A percentile compares a stretch with the other conserved stretches of the same genome.
These are phyloP conservation scores for Tulasnella sp. DNA, from an alignment of 768 basidiomycete species.

Conservation along the genomic window DNA sequence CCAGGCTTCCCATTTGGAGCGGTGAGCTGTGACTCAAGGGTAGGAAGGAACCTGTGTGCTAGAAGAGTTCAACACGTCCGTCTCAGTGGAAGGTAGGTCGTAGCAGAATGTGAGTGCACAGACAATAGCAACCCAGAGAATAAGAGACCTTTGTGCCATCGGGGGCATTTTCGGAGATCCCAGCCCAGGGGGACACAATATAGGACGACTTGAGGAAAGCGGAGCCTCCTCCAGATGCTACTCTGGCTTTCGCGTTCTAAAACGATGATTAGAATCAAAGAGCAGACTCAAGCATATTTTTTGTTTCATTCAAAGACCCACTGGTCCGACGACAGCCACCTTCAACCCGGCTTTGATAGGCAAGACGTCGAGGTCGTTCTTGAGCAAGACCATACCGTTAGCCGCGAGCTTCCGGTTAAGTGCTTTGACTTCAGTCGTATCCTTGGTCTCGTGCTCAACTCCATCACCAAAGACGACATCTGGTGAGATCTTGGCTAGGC, in stretches of 20 bases:
- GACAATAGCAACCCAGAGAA: constrained; percentile 59
- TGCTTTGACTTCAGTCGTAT: constrained; percentile 21
- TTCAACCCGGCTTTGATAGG: constrained; percentile 51
- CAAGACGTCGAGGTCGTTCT: constrained; percentile 48
- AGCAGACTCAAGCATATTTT: too few relatives aligned
- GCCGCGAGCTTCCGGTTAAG: constrained; percentile 59
- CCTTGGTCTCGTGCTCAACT: constrained; percentile 17
- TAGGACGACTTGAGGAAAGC: constrained; percentile 63
- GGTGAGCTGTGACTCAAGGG: constrained; percentile 54
- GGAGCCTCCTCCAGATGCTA: constrained; percentile 71
- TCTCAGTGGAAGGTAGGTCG: constrained; percentile 1
- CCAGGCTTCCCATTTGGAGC: constrained; percentile 51
- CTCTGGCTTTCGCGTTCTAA: constrained; percentile 55
- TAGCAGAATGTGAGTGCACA: constrained; percentile 17
- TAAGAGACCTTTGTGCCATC: constrained; percentile 47
- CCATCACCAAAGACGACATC: constrained; percentile 43
- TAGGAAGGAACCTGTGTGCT: constrained; percentile 57
- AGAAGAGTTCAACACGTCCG: background rate
- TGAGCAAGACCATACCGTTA: constrained; percentile 62
- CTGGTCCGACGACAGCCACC: constrained; percentile 54
- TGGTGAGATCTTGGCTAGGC: constrained; percentile 6
- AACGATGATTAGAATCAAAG: too few relatives aligned
- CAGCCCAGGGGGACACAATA: constrained; percentile 66
- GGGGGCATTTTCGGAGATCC: constrained; percentile 44
- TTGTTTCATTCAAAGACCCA: constrained; percentile 34